These are phyloP conservation scores for Pneumocystis oryctolagi DNA, from an alignment of 1,139 yeast genomes.

Conservation along the genomic window DNA sequence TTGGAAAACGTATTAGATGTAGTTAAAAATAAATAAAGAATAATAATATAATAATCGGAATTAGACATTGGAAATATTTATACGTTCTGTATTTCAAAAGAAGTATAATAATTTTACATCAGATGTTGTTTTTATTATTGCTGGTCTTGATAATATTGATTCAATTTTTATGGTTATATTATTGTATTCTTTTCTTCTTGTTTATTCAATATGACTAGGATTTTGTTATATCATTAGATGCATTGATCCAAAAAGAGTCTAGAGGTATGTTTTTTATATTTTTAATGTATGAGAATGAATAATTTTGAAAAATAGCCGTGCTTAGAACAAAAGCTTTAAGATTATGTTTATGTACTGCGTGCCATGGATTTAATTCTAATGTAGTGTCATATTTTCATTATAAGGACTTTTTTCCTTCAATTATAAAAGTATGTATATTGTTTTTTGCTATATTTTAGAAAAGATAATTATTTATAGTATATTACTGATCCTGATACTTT, in stretches of 20 bases:
- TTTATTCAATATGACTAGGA: conserved; percentile 3
- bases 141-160: conserved; percentile 26
- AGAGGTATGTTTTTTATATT: conserved; percentile 1
- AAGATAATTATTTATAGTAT: background rate
- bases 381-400: conserved; percentile 25
- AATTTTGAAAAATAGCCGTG: conserved; percentile 6
- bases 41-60: conserved; percentile 3
- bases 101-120: conserved; percentile 22
- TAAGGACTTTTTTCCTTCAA: conserved; percentile 26
- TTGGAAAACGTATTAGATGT: conserved; percentile 13
- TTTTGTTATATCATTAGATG: conserved; percentile 10
- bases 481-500: conserved; percentile 17
- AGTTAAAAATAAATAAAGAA: background rate
- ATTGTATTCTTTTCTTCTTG: background rate
- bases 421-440: conserved; percentile 19
- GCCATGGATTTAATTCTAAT: conserved; percentile 24
- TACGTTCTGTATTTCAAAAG: conserved; percentile 22
- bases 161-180: conserved; percentile 18
- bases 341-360: conserved; percentile 23
- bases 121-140: conserved; percentile 24
- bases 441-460: background rate
- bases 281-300: background rate
- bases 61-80: conserved; percentile 20
- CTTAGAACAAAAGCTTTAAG: conserved; percentile 23
- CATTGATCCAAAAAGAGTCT: conserved; percentile 11